phyloP scores from a whole-genome alignment of 164 flowering plant genomes.

The Umbilicus rupestris region DNA sequence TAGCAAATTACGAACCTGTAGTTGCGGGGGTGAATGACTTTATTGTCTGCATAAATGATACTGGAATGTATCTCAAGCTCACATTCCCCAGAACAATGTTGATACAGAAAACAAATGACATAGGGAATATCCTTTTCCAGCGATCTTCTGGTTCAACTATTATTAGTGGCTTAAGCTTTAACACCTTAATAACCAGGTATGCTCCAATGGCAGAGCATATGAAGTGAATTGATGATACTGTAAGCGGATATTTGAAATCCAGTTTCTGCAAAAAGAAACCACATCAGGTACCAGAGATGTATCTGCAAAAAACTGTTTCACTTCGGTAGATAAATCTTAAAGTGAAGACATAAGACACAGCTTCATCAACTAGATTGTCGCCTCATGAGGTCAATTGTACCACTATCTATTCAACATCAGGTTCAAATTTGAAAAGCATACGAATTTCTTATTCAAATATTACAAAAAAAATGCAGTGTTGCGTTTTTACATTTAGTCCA shows the following conservation, averaged over 20 bases:
- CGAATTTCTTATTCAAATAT: no score
- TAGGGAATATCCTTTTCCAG: conserved; percentile 95
- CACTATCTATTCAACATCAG: no score
- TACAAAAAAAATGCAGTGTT: no score
- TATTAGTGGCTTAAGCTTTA: conserved; percentile 85
- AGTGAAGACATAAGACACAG: no score
- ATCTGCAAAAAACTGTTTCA: no score
- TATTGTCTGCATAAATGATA: conserved; percentile 97
- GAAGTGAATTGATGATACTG: conserved; percentile 91
- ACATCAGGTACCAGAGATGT: not conserved
- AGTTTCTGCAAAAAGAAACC: conserved; percentile 47
- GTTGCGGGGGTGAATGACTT: conserved; percentile 99
- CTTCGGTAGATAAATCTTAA: not conserved
- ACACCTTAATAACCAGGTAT: conserved; percentile 65
- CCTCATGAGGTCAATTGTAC: no score
- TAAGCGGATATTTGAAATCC: conserved; percentile 86
- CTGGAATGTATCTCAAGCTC: conserved; percentile 92
- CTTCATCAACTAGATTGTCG: no score
- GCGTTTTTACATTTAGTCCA: no score
- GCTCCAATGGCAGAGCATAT: conserved; percentile 92
- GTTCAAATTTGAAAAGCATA: no score
- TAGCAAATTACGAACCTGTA: conserved; percentile 51
- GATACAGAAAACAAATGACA: conserved; percentile 94
- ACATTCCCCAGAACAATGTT: conserved; percentile 95
- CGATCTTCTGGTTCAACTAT: conserved; percentile 87